Evolutionary conservation across 129 eudicot genomes (phyloP).

Genomic region (Flaveria sonorensis): DNA sequence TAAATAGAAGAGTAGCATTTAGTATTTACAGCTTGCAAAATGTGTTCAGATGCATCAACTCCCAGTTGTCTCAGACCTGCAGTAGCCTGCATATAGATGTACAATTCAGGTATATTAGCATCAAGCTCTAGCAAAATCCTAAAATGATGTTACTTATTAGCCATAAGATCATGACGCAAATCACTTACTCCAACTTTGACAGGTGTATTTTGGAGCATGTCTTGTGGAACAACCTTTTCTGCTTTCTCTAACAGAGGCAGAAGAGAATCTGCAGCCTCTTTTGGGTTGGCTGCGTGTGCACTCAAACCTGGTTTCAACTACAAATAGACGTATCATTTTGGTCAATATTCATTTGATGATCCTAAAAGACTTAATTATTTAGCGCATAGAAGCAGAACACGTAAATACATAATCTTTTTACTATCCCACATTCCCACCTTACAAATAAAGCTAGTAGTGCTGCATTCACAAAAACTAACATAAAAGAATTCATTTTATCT

Average conservation of each 20-base stretch:
- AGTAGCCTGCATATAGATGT: constrained; percentile 70
- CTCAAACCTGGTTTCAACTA: constrained; percentile 89
- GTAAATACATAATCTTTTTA: neutral
- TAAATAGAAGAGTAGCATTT: constrained; percentile 15
- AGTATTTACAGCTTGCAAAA: constrained; percentile 76
- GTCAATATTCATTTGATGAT: constrained; percentile 4
- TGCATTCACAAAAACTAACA: constrained; percentile 15
- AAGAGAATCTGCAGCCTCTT: constrained; percentile 83
- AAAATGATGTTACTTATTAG: neutral
- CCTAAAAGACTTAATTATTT: neutral
- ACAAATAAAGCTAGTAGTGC: constrained; percentile 6
- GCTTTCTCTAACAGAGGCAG: constrained; percentile 61
- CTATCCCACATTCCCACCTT: neutral
- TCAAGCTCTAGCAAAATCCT: constrained; percentile 18
- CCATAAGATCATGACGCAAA: neutral
- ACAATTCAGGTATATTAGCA: constrained; percentile 20
- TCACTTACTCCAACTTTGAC: constrained; percentile 86
- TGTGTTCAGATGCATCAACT: constrained; percentile 83
- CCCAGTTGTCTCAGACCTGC: constrained; percentile 93
- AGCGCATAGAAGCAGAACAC: neutral
- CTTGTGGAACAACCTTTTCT: constrained; percentile 68
- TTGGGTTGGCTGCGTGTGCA: constrained; percentile 65
- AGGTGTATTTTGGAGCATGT: constrained; percentile 63
- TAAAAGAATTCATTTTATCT: neutral
- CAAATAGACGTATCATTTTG: constrained; percentile 24